Evolutionary conservation across 2,329 filamentous ascomycete genomes (phyloP).

Genomic region (Botrytis tulipae): DNA sequence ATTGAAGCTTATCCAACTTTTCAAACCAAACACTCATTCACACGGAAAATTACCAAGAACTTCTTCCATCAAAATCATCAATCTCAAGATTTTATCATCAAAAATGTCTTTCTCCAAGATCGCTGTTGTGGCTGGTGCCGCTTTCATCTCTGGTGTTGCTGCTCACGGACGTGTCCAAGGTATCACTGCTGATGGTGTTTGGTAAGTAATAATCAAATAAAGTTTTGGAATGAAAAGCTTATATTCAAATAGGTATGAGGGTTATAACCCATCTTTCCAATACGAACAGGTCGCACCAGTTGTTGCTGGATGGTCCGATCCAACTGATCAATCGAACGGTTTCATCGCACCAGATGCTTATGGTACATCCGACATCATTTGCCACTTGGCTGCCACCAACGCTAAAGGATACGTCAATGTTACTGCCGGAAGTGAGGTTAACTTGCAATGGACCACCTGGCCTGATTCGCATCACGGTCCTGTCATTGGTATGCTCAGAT

Average conservation of each 20-base stretch:
- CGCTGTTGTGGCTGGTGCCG: conserved; percentile 16
- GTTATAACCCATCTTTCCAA: conserved; percentile 18
- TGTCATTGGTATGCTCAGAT: conserved; percentile 22
- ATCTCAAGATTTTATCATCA: neutral
- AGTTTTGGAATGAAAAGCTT: neutral
- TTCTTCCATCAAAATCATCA: neutral
- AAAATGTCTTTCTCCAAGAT: conserved; percentile 22
- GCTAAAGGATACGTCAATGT: conserved; percentile 45
- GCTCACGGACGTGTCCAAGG: conserved; percentile 16
- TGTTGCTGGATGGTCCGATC: conserved; percentile 55
- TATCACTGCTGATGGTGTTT: conserved; percentile 17
- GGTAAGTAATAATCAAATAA: neutral
- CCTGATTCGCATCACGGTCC: conserved; percentile 48
- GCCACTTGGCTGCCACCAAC: conserved; percentile 46
- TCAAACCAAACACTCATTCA: conserved; percentile 1
- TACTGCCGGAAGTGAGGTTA: conserved; percentile 47
- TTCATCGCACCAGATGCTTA: conserved; percentile 50
- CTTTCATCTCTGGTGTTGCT: conserved; percentile 13
- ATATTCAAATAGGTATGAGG: conserved; percentile 10
- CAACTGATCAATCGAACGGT: conserved; percentile 48
- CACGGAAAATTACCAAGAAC: neutral
- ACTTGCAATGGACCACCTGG: conserved; percentile 51
- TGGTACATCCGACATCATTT: conserved; percentile 47
- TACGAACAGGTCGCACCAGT: conserved; percentile 37
- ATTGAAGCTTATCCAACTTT: conserved; percentile 14